Conservation (phyloP, 225 moss, liverwort and hornwort genomes). For the Physcomitrium patens region DNA sequence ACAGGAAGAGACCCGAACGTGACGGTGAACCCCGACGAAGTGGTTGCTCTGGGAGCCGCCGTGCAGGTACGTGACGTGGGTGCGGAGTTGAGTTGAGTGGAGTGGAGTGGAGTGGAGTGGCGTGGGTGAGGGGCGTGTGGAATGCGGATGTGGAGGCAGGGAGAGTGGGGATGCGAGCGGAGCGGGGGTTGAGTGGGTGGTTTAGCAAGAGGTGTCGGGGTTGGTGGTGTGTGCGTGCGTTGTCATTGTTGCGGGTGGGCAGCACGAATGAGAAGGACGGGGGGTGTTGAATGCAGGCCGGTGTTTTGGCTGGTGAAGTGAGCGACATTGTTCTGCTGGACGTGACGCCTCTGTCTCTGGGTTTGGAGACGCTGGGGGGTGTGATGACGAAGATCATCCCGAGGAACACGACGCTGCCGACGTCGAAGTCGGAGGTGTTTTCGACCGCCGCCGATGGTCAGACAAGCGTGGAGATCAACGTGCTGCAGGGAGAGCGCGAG, state of each 20-base stretch:
- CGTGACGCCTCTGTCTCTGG: slow-evolving; percentile 85
- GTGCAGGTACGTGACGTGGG: slow-evolving; percentile 37
- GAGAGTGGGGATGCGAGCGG: not conserved
- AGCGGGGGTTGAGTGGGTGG: too few relatives aligned
- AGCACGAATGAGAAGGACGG: not conserved
- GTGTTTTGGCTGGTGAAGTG: slow-evolving; percentile 90
- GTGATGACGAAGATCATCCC: slow-evolving; percentile 98
- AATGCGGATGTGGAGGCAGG: not conserved
- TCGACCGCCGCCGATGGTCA: slow-evolving; percentile 96
- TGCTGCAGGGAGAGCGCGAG: slow-evolving; percentile 94
- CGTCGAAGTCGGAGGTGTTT: slow-evolving; percentile 92
- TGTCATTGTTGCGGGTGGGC: too few relatives aligned
- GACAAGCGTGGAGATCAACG: slow-evolving; percentile 95
- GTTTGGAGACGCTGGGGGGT: slow-evolving; percentile 89
- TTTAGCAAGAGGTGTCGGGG: too few relatives aligned
- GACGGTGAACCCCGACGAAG: slow-evolving; percentile 94
- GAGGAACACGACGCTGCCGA: slow-evolving; percentile 89
- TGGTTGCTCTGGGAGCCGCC: slow-evolving; percentile 80
- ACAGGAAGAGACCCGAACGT: slow-evolving; percentile 88
- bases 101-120: too few relatives aligned
- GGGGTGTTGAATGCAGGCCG: slow-evolving; percentile 59
- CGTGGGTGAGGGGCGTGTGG: too few relatives aligned
- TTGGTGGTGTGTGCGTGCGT: too few relatives aligned
- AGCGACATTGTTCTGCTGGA: slow-evolving; percentile 93
- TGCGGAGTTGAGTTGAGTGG: too few relatives aligned